Evolutionary conservation across 257 asterid species (phyloP).

Genomic region (Solanum lycopersicoides): DNA sequence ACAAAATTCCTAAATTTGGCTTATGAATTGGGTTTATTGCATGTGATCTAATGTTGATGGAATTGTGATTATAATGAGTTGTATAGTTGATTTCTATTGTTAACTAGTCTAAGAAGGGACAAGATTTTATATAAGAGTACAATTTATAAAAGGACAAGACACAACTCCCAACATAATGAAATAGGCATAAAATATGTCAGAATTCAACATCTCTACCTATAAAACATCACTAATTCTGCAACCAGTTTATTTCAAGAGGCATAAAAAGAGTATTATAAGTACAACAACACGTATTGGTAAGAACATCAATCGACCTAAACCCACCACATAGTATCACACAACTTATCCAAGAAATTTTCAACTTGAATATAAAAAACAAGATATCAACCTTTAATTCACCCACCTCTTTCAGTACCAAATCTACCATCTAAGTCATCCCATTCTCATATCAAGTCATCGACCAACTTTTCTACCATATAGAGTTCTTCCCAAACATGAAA

Average conservation of each 20-base stretch:
- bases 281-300: neutral
- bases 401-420: neutral
- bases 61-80: too few species aligned
- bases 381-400: neutral
- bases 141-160: neutral
- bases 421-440: too few species aligned
- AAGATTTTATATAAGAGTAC: neutral
- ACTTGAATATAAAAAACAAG: neutral
- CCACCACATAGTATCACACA: neutral
- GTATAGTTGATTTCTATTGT: too few species aligned
- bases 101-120: neutral
- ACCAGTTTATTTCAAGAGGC: neutral
- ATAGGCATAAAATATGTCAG: too few species aligned
- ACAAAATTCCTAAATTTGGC: too few species aligned
- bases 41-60: too few species aligned
- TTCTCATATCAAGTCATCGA: neutral
- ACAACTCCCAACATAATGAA: neutral
- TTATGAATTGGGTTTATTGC: too few species aligned
- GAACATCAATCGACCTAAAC: neutral
- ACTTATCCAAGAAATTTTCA: neutral
- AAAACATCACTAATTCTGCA: neutral
- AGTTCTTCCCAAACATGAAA: neutral
- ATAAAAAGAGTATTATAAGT: too few species aligned
- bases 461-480: neutral
- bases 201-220: neutral